These are phyloP conservation scores for Thermomucor indicae-seudaticae DNA, from an alignment of 371 early-diverging fungal species.

Conservation along the genomic window DNA sequence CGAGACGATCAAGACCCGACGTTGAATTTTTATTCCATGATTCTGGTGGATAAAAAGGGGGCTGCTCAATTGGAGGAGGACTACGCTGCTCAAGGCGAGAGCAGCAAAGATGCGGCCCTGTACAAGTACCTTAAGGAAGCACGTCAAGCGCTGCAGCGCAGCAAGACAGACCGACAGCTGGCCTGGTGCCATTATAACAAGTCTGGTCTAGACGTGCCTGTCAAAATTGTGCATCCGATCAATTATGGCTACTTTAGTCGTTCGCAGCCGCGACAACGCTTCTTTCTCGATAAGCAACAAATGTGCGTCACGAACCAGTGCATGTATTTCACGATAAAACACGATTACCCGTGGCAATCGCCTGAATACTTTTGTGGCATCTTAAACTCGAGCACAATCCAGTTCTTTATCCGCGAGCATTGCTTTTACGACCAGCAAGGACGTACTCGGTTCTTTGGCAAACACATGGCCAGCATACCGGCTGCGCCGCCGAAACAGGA, in stretches of 20 bases:
- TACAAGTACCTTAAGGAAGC: constrained; percentile 44
- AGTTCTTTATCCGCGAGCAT: constrained; percentile 47
- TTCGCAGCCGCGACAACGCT: constrained; percentile 55
- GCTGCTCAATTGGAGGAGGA: constrained; percentile 37
- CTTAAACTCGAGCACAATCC: constrained; percentile 53
- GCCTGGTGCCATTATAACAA: constrained; percentile 56
- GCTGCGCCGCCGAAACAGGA: constrained; percentile 30
- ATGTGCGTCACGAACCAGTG: constrained; percentile 56
- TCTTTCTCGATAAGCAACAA: constrained; percentile 44
- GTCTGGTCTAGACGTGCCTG: constrained; percentile 48
- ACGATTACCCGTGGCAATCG: constrained; percentile 16
- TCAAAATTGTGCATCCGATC: constrained; percentile 63
- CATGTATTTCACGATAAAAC: constrained; percentile 53
- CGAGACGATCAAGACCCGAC: constrained; percentile 9
- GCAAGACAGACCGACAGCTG: constrained; percentile 33
- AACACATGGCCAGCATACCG: constrained; percentile 62
- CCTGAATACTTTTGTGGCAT: constrained; percentile 48
- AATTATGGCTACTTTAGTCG: constrained; percentile 62
- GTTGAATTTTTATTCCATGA: constrained; percentile 34
- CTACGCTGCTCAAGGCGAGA: constrained; percentile 7
- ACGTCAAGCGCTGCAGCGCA: constrained; percentile 34
- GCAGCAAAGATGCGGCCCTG: constrained; percentile 12
- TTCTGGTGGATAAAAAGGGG: constrained; percentile 56
- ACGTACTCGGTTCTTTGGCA: constrained; percentile 57
- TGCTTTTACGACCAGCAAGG: constrained; percentile 65